These are phyloP conservation scores for Urochloa ruziziensis DNA, from an alignment of 176 grass and related monocot genomes.

Conservation along the genomic window DNA sequence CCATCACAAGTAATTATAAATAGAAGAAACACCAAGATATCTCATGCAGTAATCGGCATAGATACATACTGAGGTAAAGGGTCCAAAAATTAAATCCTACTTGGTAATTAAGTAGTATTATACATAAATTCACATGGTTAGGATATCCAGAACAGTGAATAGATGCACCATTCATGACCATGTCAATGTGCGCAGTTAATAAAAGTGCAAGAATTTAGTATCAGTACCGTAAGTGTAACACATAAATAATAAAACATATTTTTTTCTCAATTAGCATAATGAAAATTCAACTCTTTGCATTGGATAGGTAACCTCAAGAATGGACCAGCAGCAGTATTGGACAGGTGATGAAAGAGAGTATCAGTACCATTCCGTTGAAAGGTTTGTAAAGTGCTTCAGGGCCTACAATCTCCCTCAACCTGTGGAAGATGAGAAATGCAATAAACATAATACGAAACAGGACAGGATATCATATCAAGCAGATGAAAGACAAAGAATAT, in stretches of 20 bases:
- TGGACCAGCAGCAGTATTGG: slow-evolving; percentile 90
- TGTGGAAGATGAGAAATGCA: slow-evolving; percentile 20
- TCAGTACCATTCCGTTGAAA: slow-evolving; percentile 51
- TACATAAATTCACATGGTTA: not conserved
- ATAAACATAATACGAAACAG: not conserved
- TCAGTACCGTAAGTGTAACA: too few species aligned
- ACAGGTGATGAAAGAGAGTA: slow-evolving; percentile 55
- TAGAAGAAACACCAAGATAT: not conserved
- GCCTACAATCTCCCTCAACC: slow-evolving; percentile 34
- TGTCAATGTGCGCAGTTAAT: too few species aligned
- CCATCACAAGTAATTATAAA: not conserved
- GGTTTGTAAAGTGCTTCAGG: slow-evolving; percentile 52
- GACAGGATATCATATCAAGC: slow-evolving; percentile 5
- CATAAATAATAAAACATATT: too few species aligned
- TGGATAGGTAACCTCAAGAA: slow-evolving; percentile 73
- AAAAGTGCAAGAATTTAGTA: too few species aligned
- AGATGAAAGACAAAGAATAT: not conserved
- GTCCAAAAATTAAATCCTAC: not conserved
- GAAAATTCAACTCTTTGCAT: not conserved
- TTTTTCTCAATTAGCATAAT: not conserved
- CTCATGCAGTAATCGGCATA: not conserved
- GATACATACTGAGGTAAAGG: too few species aligned
- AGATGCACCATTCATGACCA: not conserved
- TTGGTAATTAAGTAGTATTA: not conserved
- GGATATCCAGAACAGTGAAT: not conserved